Evolutionary conservation across 164 flowering plant species (phyloP), one percentile per base, ranked within the genome.

Genomic region (Berberis vulgaris): DNA sequence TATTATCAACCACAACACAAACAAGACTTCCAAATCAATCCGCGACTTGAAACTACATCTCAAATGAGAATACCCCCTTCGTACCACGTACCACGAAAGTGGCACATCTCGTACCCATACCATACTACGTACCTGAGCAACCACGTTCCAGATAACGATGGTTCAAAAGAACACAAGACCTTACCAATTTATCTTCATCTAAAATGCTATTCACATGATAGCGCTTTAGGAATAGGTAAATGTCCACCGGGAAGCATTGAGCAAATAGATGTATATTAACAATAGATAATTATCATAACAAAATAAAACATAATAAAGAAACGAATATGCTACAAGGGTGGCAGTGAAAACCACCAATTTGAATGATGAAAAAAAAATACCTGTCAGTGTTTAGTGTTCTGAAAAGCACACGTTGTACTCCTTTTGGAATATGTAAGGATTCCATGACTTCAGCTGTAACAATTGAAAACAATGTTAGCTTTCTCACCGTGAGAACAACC

Each of bases 311-410:
- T 5, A 47, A 47, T 5, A 47, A 47, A 38, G 38, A 40, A 56
- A 38, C 39, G 43, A 0, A 39, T 26, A 26, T 26, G 26, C 26
- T 26, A 26, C 26, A 26, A 26, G 26, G 26, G 39, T 13, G 8
- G 39, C 59, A 56, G 2, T 38, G 3, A 56, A 40, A 13, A 13
- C 2, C 59, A 56, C 7, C 39, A 56, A 43, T 7, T 9, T 11
- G 7, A 43, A 59, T 46, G 10, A 45, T 41, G 49, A 41, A 41
- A 3, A 45, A 26, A 26, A 55, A n/a, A 61, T 79, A 89, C 96
- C 87, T 84, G 69, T 89, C 91, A 49, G 93, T 85, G 73, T 90
- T 90, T 59, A 85, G 73, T 44, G 95, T 88, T 71, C 93, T 81
- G 78, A 90, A 90, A 65, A 90, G 84, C 62, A 86, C 92, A 52